Evolutionary conservation across 2,329 filamentous ascomycete species (phyloP), one percentile per base, ranked within the genome.

Genomic region (Stylonectria norvegica): DNA sequence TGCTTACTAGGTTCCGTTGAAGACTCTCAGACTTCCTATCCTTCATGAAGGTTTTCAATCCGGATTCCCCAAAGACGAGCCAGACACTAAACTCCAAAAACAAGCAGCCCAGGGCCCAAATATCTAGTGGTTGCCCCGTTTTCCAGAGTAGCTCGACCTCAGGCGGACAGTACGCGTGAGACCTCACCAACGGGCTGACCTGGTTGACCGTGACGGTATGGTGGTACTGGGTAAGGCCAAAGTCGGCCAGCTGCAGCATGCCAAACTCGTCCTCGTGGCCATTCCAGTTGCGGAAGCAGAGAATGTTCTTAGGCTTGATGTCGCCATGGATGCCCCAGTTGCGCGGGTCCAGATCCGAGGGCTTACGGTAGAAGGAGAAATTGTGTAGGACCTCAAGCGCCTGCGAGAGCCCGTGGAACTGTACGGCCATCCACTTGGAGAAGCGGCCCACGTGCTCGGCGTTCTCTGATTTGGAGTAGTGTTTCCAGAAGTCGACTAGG

Each of bases 241-340:
- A 40, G 20, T 43, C 41, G 15, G 41, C 41, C 5, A 43, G 37
- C 25, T 43, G 36, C 6, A 43, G 36, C 12, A 43, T 30, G 6
- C 41, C 41, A 11, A 32, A 14, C 9, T 31, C 17, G 2, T 38
- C 17, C 7, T 19, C 10, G 8, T 22, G 18, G 10, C 27, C 32
- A 17, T 32, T 19, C 41, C 41, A 43, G 17, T 35, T 39, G 15
- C 18, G 19, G 12, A 39, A 43, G 20, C 29, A 25, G 8, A 43
- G 41, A 20, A 43, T 40, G 25, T 43, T 43, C 17, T 40, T 25
- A 11, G 41, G 36, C 18, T 43, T 43, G 16, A 43, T 43, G 17
- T 43, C 41, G 4, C 41, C 41, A 27, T 43, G 41, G 14, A 43
- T 43, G 9, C 41, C 41, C 10, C 20, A 22, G 18, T 17, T 43